Base-by-base conservation (phyloP, 164 flowering plant genomes). In the Aristolochia contorta region DNA sequence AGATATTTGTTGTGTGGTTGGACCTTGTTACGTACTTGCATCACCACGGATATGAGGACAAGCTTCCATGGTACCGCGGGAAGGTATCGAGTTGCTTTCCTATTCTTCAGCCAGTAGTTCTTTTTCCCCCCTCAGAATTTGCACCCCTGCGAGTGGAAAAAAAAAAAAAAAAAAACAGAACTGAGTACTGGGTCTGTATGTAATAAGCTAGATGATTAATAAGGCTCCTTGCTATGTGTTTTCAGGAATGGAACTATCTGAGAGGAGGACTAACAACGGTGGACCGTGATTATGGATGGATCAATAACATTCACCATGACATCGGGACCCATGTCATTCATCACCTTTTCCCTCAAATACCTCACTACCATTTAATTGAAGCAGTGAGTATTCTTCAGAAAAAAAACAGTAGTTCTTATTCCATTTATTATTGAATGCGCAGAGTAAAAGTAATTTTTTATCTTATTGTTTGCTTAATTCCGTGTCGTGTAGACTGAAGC, bases 251-350 rank as follows among this genome's bases (percentile, higher is more conserved):
- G 98, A 89, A 74, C 63, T 92, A 89, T 61, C 61, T 92, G 47
- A 75, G 98, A n/a, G 98, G 98, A 69, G 98, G 88, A 24, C 81
- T 92, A 6, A 89, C 97, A 6, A 91, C 98, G 1, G 64, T 87
- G 4, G 98, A 91, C 68, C 82, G 86, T 27, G 98, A 89, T 22
- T 91, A 91, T 30, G 98, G 98, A 50, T 46, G 69, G 77, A 67
- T 92, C 63, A 92, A 92, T 64, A 79, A 77, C 68, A 78, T 92
- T 66, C 98, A 92, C 66, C 96, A 92, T 67, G 91, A 92, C 58
- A 89, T 89, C 55, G 98, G 96, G 61, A 92, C 98, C 20, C 98
- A 89, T 71, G 98, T 89, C 58, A 68, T 80, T 1, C 86, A 82
- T 64, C 86, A 82, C 64, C 81, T 82, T 37, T 79, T 82, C 69